Evolutionary conservation across 2,329 filamentous ascomycete species (phyloP).

Genomic region (Diplodia sapinea): DNA sequence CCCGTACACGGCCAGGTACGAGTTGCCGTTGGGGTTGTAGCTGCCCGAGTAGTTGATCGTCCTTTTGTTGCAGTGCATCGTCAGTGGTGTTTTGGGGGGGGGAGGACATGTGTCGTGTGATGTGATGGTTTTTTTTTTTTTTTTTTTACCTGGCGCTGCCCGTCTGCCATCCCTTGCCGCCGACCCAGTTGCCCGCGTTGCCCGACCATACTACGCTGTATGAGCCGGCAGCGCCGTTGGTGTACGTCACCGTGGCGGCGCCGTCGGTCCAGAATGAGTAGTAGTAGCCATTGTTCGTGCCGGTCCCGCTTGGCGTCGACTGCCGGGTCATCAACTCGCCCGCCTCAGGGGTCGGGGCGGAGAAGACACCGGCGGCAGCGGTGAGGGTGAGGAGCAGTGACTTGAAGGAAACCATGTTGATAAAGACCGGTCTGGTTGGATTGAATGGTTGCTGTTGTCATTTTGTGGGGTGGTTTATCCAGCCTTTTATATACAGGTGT

Average conservation of each 20-base stretch:
- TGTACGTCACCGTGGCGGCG: conserved; percentile 59
- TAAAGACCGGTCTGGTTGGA: neutral
- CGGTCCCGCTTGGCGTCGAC: conserved; percentile 54
- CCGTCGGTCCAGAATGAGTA: conserved; percentile 67
- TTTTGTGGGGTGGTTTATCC: neutral
- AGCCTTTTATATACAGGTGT: neutral
- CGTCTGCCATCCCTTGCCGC: conserved; percentile 65
- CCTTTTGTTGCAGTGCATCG: conserved; percentile 39
- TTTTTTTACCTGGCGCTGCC: conserved; percentile 55
- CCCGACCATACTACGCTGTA: conserved; percentile 59
- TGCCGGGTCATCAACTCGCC: conserved; percentile 43
- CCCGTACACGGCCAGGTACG: conserved; percentile 64
- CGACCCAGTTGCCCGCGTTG: conserved; percentile 60
- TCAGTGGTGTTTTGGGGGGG: too few species aligned
- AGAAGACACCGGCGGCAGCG: conserved; percentile 44
- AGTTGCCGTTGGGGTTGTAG: conserved; percentile 57
- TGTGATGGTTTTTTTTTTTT: too few species aligned
- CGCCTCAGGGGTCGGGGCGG: conserved; percentile 44
- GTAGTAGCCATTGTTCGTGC: conserved; percentile 64
- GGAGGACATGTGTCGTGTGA: neutral
- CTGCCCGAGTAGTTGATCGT: conserved; percentile 58
- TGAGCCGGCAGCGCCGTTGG: conserved; percentile 58
- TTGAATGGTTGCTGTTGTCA: neutral
- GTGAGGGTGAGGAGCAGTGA: conserved; percentile 48
- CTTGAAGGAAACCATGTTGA: conserved; percentile 50